Conservation (phyloP, 2,329 filamentous ascomycete species). For the Bimuria novae-zelandiae region DNA sequence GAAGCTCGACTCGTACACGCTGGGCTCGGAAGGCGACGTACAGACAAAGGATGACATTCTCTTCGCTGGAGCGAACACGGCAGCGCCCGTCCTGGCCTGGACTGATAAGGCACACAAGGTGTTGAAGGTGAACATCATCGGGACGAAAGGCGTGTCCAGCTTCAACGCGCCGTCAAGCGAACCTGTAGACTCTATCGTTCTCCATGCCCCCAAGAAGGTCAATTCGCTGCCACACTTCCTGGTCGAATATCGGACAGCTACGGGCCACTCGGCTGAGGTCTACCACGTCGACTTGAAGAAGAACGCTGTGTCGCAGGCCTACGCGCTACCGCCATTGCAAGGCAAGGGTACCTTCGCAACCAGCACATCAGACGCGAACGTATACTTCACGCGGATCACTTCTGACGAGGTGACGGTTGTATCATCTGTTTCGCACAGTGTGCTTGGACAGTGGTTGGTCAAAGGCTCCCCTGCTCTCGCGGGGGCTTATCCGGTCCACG, state of each 20-base stretch:
- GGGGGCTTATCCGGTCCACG: conserved; percentile 60
- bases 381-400: conserved; percentile 86
- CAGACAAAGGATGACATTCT: conserved; percentile 67
- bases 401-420: conserved; percentile 73
- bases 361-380: conserved; percentile 76
- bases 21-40: conserved; percentile 77
- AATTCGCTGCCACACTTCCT: conserved; percentile 82
- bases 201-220: conserved; percentile 75
- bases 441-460: conserved; percentile 75
- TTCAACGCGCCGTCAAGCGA: conserved; percentile 50
- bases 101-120: conserved; percentile 65
- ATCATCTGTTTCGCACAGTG: conserved; percentile 75
- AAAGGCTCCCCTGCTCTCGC: conserved; percentile 46
- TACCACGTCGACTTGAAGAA: conserved; percentile 79
- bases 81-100: conserved; percentile 76
- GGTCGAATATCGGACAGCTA: conserved; percentile 74
- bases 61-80: conserved; percentile 76
- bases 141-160: conserved; percentile 50
- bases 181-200: conserved; percentile 56
- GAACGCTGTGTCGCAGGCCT: conserved; percentile 73
- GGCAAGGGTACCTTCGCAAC: conserved; percentile 78
- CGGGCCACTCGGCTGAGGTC: conserved; percentile 79
- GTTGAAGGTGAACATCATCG: conserved; percentile 73
- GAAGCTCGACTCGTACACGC: conserved; percentile 70
- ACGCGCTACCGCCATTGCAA: conserved; percentile 73